Percentiles rank a stretch among this genome's conserved stretches.
phyloP scores from a whole-genome alignment of 108 stramenopile genomes.

The Skeletonema grethae region DNA sequence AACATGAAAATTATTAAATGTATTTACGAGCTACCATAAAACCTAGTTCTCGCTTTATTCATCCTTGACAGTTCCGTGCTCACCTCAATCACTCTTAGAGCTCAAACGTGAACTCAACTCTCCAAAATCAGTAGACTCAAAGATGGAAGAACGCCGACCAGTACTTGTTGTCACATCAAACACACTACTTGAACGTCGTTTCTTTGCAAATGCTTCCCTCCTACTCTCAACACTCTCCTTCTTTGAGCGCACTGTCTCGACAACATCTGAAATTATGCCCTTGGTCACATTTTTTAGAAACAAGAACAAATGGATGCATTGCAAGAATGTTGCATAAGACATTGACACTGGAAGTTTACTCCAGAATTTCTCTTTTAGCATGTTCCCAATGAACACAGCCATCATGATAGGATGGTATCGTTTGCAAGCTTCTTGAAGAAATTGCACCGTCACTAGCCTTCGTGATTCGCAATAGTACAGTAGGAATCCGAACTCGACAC shows the following conservation, averaged over 20 bases:
- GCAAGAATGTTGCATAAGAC: neutral
- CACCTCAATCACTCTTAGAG: too few species aligned
- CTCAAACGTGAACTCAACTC: neutral
- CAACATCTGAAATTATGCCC: neutral
- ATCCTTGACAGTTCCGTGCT: too few species aligned
- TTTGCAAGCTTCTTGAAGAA: slow-evolving; percentile 23
- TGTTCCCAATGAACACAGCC: neutral
- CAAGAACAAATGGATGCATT: neutral
- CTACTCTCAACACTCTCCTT: neutral
- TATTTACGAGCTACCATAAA: too few species aligned
- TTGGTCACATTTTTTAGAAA: neutral
- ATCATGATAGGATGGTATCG: slow-evolving; percentile 18
- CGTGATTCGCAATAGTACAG: slow-evolving; percentile 34
- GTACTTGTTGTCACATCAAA: neutral
- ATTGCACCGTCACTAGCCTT: slow-evolving; percentile 21
- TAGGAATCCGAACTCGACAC: slow-evolving; percentile 37
- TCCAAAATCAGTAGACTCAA: slow-evolving; percentile 10
- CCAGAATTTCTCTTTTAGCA: neutral
- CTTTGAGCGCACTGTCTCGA: neutral
- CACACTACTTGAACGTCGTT: neutral
- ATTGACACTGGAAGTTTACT: neutral
- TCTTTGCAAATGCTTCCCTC: neutral
- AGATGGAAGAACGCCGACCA: slow-evolving; percentile 10
- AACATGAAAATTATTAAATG: neutral
- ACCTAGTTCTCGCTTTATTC: too few species aligned